Conservation (phyloP, 106 monocot genomes). For the Acorus calamus region DNA sequence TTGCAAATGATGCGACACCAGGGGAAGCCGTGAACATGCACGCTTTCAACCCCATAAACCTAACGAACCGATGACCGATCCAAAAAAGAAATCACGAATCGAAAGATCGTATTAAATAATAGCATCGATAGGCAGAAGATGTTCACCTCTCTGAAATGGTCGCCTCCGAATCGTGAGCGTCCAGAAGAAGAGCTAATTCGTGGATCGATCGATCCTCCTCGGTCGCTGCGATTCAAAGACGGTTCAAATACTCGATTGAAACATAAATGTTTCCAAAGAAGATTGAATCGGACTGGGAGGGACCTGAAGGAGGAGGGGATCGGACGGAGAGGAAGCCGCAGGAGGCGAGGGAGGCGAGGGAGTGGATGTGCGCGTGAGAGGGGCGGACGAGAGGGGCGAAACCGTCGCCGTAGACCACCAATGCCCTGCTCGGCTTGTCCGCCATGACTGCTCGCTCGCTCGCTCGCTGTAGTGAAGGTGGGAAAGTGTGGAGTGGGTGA, state of each 20-base stretch:
- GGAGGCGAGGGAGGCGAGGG: conserved; percentile 57
- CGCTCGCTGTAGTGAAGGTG: too few species aligned
- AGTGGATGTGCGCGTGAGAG: conserved; percentile 51
- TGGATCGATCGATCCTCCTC: conserved; percentile 33
- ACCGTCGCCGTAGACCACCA: conserved; percentile 84
- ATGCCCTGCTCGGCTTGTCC: conserved; percentile 83
- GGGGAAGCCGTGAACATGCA: conserved; percentile 44
- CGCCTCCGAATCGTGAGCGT: conserved; percentile 59
- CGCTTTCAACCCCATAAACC: conserved; percentile 87
- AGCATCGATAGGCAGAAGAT: not conserved
- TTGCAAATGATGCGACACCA: conserved; percentile 38
- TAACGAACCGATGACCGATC: conserved; percentile 2
- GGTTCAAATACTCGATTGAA: too few species aligned
- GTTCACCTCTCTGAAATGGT: conserved; percentile 45
- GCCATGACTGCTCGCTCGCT: conserved; percentile 40
- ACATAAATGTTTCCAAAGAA: too few species aligned
- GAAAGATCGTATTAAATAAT: conserved; percentile 1
- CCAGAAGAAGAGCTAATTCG: conserved; percentile 81
- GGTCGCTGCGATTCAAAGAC: conserved; percentile 28
- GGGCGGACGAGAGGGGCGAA: conserved; percentile 35
- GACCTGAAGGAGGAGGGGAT: conserved; percentile 28
- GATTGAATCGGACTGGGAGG: not conserved
- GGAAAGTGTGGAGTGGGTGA: too few species aligned
- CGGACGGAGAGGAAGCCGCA: conserved; percentile 80
- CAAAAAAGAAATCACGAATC: too few species aligned